These are phyloP conservation scores for Hirsutella rhossiliensis DNA, from an alignment of 2,329 filamentous ascomycete species.

Conservation along the genomic window DNA sequence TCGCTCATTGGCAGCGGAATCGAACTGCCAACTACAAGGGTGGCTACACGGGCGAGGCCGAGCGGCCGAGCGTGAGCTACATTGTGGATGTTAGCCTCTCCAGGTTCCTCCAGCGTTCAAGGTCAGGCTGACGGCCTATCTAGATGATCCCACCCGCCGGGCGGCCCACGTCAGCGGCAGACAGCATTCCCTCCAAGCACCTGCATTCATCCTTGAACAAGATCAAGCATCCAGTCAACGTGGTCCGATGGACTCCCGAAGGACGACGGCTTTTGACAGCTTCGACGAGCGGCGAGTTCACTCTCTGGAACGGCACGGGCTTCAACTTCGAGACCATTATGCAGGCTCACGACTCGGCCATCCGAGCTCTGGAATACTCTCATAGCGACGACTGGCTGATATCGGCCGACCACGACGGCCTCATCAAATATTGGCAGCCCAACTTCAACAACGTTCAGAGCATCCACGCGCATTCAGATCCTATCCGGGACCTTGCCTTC, in stretches of 20 bases:
- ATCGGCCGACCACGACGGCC: constrained; percentile 86
- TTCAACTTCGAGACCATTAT: constrained; percentile 99
- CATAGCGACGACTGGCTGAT: constrained; percentile 96
- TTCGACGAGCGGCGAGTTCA: constrained; percentile 94
- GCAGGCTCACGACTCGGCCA: constrained; percentile 87
- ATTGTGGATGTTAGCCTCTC: constrained; percentile 59
- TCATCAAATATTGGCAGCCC: constrained; percentile 97
- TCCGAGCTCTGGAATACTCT: constrained; percentile 75
- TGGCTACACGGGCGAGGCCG: constrained; percentile 59
- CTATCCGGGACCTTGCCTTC: constrained; percentile 84
- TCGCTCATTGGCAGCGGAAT: constrained; percentile 84
- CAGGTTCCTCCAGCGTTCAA: not conserved
- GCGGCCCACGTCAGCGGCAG: constrained; percentile 60
- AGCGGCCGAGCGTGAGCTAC: constrained; percentile 80
- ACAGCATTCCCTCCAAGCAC: constrained; percentile 87
- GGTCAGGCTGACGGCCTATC: constrained; percentile 6
- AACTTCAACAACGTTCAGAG: constrained; percentile 99
- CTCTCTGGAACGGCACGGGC: constrained; percentile 94
- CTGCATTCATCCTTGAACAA: constrained; percentile 98
- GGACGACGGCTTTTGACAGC: constrained; percentile 83
- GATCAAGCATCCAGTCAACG: constrained; percentile 92
- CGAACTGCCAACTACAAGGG: constrained; percentile 59
- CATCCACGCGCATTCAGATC: constrained; percentile 80
- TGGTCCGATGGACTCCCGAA: constrained; percentile 95
- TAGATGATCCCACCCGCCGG: constrained; percentile 82